Evolutionary conservation across 805 yeast species (phyloP).

Genomic region (Brettanomyces bruxellensis): DNA sequence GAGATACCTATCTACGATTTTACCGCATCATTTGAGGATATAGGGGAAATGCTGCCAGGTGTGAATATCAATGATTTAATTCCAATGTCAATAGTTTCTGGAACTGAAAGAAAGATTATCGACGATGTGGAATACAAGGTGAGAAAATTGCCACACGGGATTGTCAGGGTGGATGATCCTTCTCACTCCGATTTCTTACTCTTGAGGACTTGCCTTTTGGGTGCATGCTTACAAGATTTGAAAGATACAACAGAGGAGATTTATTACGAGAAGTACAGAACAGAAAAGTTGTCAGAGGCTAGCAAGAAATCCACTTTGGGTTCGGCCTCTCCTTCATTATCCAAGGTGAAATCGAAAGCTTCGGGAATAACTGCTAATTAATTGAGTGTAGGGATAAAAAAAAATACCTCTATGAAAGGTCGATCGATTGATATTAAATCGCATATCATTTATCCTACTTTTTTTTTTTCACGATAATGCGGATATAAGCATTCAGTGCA

Average conservation of each 20-base stretch:
- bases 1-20: constrained; percentile 23
- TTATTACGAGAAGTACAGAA: constrained; percentile 71
- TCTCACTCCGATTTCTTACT: constrained; percentile 70
- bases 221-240: constrained; percentile 75
- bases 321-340: no score
- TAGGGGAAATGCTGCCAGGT: constrained; percentile 12
- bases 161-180: constrained; percentile 76
- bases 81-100: constrained; percentile 91
- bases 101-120: constrained; percentile 56
- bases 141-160: constrained; percentile 80
- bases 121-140: constrained; percentile 73
- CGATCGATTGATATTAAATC: no score
- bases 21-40: constrained; percentile 21
- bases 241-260: constrained; percentile 65
- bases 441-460: no score
- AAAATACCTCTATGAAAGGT: no score
- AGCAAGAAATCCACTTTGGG: not conserved
- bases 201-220: constrained; percentile 64
- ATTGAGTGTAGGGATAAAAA: no score
- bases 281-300: constrained; percentile 27
- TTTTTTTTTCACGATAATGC: no score
- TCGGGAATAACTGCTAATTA: no score
- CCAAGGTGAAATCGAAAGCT: no score
- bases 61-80: constrained; percentile 24
- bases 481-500: no score